Base-by-base conservation (phyloP, 441 rosid species). In the Pelargonium cotyledonis region DNA sequence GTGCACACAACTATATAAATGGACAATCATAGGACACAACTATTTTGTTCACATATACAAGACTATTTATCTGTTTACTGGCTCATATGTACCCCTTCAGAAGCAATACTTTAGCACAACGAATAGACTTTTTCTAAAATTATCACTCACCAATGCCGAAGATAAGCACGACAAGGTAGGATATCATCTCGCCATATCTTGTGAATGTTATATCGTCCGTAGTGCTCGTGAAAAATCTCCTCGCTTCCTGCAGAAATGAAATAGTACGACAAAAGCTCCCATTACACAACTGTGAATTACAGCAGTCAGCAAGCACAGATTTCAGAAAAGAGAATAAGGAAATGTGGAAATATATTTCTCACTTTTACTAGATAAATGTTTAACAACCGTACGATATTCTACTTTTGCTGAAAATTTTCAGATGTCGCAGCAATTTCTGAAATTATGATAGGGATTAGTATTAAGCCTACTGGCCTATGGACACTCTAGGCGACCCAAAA, bases 111-210 rank as follows among this genome's bases (percentile, higher is more conserved):
- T 53, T 53, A 19, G 58, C 21, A 53, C 16, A 65, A 31, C 2
- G 21, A 23, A 40, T 23, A 61, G 65, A 44, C 26, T 7, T 19
- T 8, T 16, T 3, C 8, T 58, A 26, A 40, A 66, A 38, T 23
- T 10, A 75, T 66, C 35, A 65, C 79, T 68, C 79, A 91, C 97
- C 96, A 91, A 71, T 95, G 99, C 64, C 97, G 85, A 70, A 95
- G 90, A 79, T 95, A 95, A 70, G 84, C 76, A 61, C 96, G 97
- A 49, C 97, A 95, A 74, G 97, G 97, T 63, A 91, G 85, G 74
- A 89, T 81, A 65, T 91, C 96, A 68, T 91, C 96, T 40, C 86
- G 80, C 97, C 97, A 93, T 73, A 93, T 90, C 84, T 86, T 88
- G 0, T 89, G 75, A 18, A 93, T 88, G 82, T 86, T 77, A 72